Conservation (phyloP, 352 stramenopile genomes). For the Globisporangium polare region DNA sequence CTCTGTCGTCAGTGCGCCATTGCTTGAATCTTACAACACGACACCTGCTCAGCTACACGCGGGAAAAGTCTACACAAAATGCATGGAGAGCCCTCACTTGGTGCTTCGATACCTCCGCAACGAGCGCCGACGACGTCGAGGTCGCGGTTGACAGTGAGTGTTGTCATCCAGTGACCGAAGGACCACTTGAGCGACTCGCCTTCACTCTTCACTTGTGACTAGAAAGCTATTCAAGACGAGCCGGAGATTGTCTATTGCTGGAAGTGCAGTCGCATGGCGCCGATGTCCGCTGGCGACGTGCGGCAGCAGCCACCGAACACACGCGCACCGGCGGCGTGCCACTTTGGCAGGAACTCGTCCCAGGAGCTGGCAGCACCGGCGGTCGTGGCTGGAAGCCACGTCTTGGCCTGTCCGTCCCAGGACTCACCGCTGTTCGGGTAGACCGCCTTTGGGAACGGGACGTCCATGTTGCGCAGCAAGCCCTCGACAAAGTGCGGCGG, state of each 20-base stretch:
- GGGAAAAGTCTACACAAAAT: slow-evolving; percentile 6
- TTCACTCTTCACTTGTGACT: neutral
- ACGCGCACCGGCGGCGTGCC: slow-evolving; percentile 62
- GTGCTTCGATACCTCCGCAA: slow-evolving; percentile 31
- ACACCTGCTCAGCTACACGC: neutral
- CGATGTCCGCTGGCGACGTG: slow-evolving; percentile 69
- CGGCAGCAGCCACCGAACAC: slow-evolving; percentile 85
- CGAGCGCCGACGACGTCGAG: slow-evolving; percentile 9
- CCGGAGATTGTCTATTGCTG: slow-evolving; percentile 8
- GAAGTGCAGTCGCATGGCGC: slow-evolving; percentile 57
- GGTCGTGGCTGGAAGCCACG: slow-evolving; percentile 55
- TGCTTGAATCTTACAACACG: neutral
- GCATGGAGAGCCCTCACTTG: slow-evolving; percentile 11
- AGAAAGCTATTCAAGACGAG: neutral
- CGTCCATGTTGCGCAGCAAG: slow-evolving; percentile 47
- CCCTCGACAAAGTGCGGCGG: slow-evolving; percentile 67
- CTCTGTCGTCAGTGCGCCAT: neutral
- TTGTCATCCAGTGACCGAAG: slow-evolving; percentile 1
- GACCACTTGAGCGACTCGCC: slow-evolving; percentile 7
- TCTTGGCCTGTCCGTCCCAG: slow-evolving; percentile 70
- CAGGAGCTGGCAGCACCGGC: slow-evolving; percentile 39
- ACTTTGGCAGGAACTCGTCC: slow-evolving; percentile 53
- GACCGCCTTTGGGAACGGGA: slow-evolving; percentile 46
- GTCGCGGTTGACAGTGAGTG: neutral
- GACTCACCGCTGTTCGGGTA: slow-evolving; percentile 87